phyloP scores from a whole-genome alignment of 1,284 basidiomycete species.

The Mycena citricolor region DNA sequence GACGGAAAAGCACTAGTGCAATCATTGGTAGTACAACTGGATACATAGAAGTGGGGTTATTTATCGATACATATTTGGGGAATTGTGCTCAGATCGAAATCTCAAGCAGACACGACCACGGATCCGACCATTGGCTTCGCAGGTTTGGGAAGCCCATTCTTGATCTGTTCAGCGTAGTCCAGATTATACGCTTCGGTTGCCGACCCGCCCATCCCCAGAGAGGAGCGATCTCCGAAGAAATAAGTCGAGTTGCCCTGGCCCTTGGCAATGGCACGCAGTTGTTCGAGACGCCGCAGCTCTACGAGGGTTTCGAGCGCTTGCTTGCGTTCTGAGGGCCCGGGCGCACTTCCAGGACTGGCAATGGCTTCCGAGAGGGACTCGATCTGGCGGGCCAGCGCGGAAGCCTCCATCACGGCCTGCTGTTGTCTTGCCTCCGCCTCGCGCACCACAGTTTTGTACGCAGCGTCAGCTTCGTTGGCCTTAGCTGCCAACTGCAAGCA shows the following conservation, averaged over 20 bases:
- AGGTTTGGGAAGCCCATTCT: constrained; percentile 37
- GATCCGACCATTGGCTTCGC: constrained; percentile 25
- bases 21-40: too few species aligned
- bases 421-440: constrained; percentile 45
- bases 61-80: constrained; percentile 4
- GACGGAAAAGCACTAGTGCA: too few species aligned
- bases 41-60: constrained; percentile 7
- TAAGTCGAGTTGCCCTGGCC: constrained; percentile 52
- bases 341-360: constrained; percentile 28
- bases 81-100: background rate
- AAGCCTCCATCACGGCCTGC: constrained; percentile 48
- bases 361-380: constrained; percentile 42
- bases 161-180: constrained; percentile 48
- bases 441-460: constrained; percentile 43
- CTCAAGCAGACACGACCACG: background rate
- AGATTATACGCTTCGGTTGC: constrained; percentile 40
- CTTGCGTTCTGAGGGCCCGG: constrained; percentile 33
- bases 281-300: constrained; percentile 48
- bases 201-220: constrained; percentile 31
- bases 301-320: constrained; percentile 42
- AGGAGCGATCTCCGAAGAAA: constrained; percentile 49
- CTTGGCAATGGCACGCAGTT: constrained; percentile 48
- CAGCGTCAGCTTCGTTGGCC: constrained; percentile 45
- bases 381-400: constrained; percentile 48
- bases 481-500: constrained; percentile 38